phyloP scores from a whole-genome alignment of 2,329 filamentous ascomycete species.

The Claviceps sp. region DNA sequence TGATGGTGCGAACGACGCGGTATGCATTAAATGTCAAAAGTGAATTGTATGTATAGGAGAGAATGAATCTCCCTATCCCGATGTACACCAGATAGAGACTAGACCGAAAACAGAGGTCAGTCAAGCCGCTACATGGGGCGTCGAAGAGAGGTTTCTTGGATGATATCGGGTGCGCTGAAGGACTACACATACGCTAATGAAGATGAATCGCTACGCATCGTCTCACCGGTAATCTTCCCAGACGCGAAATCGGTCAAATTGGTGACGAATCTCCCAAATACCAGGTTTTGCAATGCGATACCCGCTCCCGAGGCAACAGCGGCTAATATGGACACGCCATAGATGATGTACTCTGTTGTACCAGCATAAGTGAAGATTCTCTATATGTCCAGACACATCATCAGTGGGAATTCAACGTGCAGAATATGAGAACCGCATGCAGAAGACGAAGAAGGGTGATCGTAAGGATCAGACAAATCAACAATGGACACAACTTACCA shows the following conservation, averaged over 20 bases:
- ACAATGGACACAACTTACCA: neutral
- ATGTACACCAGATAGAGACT: slow-evolving; percentile 46
- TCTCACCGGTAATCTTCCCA: slow-evolving; percentile 11
- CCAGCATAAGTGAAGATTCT: slow-evolving; percentile 19
- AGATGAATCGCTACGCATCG: slow-evolving; percentile 17
- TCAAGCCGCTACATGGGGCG: too few relatives aligned
- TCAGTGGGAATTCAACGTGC: neutral
- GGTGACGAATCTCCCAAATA: slow-evolving; percentile 25
- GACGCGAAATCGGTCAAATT: slow-evolving; percentile 20
- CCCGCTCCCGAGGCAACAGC: slow-evolving; percentile 24
- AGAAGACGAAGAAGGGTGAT: neutral
- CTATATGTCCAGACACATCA: slow-evolving; percentile 6
- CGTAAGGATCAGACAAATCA: neutral
- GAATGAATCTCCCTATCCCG: slow-evolving; percentile 37
- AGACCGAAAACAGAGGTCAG: slow-evolving; percentile 5
- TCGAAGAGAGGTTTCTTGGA: too few relatives aligned
- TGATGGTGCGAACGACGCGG: slow-evolving; percentile 33
- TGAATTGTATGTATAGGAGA: slow-evolving; percentile 33
- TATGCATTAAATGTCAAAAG: slow-evolving; percentile 36
- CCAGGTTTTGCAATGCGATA: slow-evolving; percentile 24
- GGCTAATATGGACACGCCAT: slow-evolving; percentile 16
- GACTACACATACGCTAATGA: slow-evolving; percentile 19
- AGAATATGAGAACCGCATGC: neutral
- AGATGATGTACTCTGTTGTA: slow-evolving; percentile 15
- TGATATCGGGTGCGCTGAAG: too few relatives aligned